These are phyloP conservation scores for Vigna angularis DNA, from an alignment of 306 rosid genomes.

Conservation along the genomic window DNA sequence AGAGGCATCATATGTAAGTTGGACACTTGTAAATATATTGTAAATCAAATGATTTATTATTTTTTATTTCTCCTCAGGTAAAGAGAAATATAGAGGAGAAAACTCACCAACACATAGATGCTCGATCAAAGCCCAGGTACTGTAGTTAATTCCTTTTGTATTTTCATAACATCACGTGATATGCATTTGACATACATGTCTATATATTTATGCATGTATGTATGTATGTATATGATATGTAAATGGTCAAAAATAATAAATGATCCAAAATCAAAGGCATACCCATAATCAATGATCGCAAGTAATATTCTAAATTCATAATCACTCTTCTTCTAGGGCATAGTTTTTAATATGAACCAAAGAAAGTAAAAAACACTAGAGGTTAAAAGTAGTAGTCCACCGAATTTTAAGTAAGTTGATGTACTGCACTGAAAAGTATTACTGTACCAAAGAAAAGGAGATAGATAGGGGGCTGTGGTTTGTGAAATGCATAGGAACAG, in stretches of 20 bases:
- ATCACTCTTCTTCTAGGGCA: slow-evolving; percentile 1
- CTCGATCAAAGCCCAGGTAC: slow-evolving; percentile 92
- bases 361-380: not conserved
- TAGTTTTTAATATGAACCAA: not conserved
- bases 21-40: not conserved
- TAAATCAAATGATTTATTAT: slow-evolving; percentile 20
- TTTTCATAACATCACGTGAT: slow-evolving; percentile 13
- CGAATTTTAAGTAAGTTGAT: slow-evolving; percentile 4
- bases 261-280: not conserved
- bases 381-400: not conserved
- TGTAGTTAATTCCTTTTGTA: slow-evolving; percentile 28
- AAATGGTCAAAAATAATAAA: not conserved
- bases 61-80: slow-evolving; percentile 57
- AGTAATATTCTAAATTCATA: slow-evolving; percentile 9
- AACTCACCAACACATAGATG: slow-evolving; percentile 83
- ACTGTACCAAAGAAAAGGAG: not conserved
- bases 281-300: not conserved
- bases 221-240: not conserved
- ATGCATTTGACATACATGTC: slow-evolving; percentile 6
- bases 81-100: slow-evolving; percentile 65
- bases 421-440: not conserved
- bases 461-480: not conserved
- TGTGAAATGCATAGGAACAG: not conserved
- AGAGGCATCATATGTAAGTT: slow-evolving; percentile 32
- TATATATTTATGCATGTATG: too few species aligned